Evolutionary conservation across 306 rosid genomes (phyloP).

Genomic region (Phaseolus lunatus): DNA sequence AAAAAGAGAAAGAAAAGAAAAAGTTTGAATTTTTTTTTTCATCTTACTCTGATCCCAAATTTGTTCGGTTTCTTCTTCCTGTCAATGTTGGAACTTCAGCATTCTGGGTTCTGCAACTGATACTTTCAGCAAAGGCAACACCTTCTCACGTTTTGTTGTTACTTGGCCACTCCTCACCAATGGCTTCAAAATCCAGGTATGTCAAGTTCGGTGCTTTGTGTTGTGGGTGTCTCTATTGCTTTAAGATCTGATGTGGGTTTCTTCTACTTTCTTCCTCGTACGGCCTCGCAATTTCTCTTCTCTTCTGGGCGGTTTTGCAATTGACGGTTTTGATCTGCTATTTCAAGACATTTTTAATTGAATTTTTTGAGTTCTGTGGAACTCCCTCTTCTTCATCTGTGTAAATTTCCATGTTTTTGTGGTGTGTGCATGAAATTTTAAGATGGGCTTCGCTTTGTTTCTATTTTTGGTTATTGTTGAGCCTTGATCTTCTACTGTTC

Average conservation of each 20-base stretch:
- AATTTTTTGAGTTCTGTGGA: constrained; percentile 11
- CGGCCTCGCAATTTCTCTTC: background rate
- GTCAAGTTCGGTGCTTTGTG: constrained; percentile 32
- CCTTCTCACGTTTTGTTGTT: constrained; percentile 23
- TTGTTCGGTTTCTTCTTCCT: constrained; percentile 44
- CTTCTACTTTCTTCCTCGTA: background rate
- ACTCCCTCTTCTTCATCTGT: constrained; percentile 1
- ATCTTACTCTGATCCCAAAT: constrained; percentile 50
- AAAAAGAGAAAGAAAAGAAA: background rate
- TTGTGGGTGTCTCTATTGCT: constrained; percentile 8
- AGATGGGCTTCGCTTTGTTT: constrained; percentile 37
- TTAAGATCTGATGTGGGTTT: constrained; percentile 64
- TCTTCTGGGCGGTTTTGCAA: constrained; percentile 26
- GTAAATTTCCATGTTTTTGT: constrained; percentile 24
- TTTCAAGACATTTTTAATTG: background rate
- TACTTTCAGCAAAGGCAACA: constrained; percentile 7
- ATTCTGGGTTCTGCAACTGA: constrained; percentile 40
- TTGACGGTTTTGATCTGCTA: constrained; percentile 59
- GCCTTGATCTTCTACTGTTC: constrained; percentile 18
- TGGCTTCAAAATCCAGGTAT: constrained; percentile 90
- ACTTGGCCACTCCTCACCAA: constrained; percentile 1
- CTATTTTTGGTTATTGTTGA: background rate
- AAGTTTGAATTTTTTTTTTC: background rate
- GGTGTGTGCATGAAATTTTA: constrained; percentile 13
- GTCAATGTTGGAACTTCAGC: constrained; percentile 64